Evolutionary conservation across 2,329 filamentous ascomycete genomes (phyloP).

Genomic region (Phyllosticta citribraziliensis): DNA sequence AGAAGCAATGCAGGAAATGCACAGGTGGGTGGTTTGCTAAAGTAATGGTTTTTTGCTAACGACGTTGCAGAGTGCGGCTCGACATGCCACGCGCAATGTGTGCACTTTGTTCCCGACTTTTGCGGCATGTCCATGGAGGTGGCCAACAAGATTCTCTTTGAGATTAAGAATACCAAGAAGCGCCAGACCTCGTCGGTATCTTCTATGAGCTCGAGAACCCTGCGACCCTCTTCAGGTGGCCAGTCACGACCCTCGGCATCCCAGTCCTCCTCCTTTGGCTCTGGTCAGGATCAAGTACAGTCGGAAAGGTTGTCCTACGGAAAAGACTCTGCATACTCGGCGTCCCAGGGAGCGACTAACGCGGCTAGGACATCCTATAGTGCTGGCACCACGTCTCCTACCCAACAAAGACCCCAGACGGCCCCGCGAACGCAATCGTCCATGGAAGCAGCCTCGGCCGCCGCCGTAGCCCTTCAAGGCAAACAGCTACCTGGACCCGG

Average conservation of each 20-base stretch:
- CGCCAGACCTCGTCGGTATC: slow-evolving; percentile 46
- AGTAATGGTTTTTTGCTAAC: slow-evolving; percentile 14
- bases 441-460: slow-evolving; percentile 37
- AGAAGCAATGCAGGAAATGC: slow-evolving; percentile 91
- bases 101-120: slow-evolving; percentile 94
- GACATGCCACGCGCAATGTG: slow-evolving; percentile 83
- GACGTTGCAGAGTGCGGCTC: slow-evolving; percentile 66
- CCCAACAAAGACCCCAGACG: slow-evolving; percentile 36
- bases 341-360: slow-evolving; percentile 29
- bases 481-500: slow-evolving; percentile 26
- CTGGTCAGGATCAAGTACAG: slow-evolving; percentile 31
- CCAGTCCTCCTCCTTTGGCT: slow-evolving; percentile 23
- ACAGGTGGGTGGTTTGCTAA: slow-evolving; percentile 48
- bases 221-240: slow-evolving; percentile 48
- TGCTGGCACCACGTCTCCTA: slow-evolving; percentile 37
- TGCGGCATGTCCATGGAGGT: slow-evolving; percentile 99
- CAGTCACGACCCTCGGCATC: slow-evolving; percentile 26
- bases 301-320: slow-evolving; percentile 38
- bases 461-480: slow-evolving; percentile 39
- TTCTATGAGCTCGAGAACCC: slow-evolving; percentile 54
- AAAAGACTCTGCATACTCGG: slow-evolving; percentile 28
- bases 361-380: slow-evolving; percentile 39
- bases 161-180: slow-evolving; percentile 71
- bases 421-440: slow-evolving; percentile 41
- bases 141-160: slow-evolving; percentile 85